phyloP scores from a whole-genome alignment of 257 asterid species.

The Avicennia marina region DNA sequence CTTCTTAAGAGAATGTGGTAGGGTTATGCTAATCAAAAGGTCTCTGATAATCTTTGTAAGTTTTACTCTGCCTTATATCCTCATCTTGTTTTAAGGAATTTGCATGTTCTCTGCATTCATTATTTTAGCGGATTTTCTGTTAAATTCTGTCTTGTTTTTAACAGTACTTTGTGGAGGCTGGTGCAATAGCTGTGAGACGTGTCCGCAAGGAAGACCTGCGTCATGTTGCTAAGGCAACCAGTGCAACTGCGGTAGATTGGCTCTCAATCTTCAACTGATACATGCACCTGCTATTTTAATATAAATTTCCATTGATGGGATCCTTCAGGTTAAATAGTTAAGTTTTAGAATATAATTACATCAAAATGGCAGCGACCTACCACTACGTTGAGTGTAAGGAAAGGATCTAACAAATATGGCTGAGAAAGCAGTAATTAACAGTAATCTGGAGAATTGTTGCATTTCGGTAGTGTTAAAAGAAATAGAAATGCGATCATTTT shows the following conservation, averaged over 20 bases:
- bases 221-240: conserved; percentile 80
- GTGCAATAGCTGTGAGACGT: conserved; percentile 78
- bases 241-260: conserved; percentile 67
- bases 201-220: conserved; percentile 77
- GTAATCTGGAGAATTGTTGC: neutral
- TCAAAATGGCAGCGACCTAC: neutral
- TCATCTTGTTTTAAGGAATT: neutral
- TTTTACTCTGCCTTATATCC: neutral
- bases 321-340: neutral
- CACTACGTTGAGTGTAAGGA: neutral
- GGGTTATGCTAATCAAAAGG: neutral
- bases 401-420: neutral
- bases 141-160: conserved; percentile 4
- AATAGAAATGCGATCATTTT: too few relatives aligned
- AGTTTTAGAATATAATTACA: neutral
- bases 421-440: neutral
- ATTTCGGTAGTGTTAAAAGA: too few relatives aligned
- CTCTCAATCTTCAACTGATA: neutral
- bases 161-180: conserved; percentile 80
- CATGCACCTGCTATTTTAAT: neutral
- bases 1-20: neutral
- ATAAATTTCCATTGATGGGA: neutral
- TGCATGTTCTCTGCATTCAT: neutral
- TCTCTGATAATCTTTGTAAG: neutral
- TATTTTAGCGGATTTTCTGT: neutral